phyloP scores from a whole-genome alignment of 73 alveolate genomes.

The Urostyla sp. region DNA sequence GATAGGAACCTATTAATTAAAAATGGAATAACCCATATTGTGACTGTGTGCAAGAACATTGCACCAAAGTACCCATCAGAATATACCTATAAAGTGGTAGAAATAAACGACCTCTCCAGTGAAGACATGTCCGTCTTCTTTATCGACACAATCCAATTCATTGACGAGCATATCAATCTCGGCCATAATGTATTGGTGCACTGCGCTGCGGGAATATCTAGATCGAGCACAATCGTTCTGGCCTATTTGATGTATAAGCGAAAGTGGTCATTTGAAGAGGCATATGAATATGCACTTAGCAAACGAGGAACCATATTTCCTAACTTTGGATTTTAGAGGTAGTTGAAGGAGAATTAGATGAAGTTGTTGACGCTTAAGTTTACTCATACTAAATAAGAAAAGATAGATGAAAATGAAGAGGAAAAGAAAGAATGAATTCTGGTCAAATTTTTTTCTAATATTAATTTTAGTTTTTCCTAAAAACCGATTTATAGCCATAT shows the following conservation, averaged over 20 bases:
- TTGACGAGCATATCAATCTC: neutral
- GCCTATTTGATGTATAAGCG: slow-evolving; percentile 90
- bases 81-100: neutral
- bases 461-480: too few species aligned
- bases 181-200: slow-evolving; percentile 85
- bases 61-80: slow-evolving; percentile 17
- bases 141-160: neutral
- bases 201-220: slow-evolving; percentile 94
- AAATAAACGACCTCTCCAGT: neutral
- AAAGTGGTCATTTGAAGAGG: slow-evolving; percentile 79
- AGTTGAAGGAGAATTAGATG: neutral
- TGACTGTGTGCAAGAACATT: slow-evolving; percentile 12
- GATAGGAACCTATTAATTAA: too few species aligned
- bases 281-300: slow-evolving; percentile 54
- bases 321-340: slow-evolving; percentile 24
- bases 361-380: too few species aligned
- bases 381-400: too few species aligned
- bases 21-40: slow-evolving; percentile 13
- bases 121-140: neutral
- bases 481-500: too few species aligned
- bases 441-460: too few species aligned
- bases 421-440: too few species aligned
- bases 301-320: slow-evolving; percentile 50
- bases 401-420: too few species aligned
- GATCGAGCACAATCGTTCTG: slow-evolving; percentile 88